These are phyloP conservation scores for Ganoderma boninense DNA, from an alignment of 1,284 basidiomycete species.

Conservation along the genomic window DNA sequence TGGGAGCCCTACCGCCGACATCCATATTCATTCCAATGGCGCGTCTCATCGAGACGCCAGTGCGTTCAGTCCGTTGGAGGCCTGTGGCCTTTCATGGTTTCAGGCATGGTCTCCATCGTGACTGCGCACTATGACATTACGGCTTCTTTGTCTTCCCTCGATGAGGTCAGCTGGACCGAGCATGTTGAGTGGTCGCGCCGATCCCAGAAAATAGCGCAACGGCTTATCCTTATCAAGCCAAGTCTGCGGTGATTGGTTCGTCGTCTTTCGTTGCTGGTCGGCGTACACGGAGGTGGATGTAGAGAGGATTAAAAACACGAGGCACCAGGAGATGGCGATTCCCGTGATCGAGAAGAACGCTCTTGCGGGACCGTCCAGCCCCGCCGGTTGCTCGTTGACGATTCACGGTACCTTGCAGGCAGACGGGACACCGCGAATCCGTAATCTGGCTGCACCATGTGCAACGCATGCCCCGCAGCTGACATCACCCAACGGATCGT, in stretches of 20 bases:
- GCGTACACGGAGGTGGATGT: constrained; percentile 12
- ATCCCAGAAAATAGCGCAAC: constrained; percentile 4
- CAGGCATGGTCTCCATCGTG: constrained; percentile 3
- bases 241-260: constrained; percentile 6
- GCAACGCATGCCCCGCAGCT: not conserved
- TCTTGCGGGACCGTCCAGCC: constrained; percentile 14
- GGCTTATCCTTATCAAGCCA: constrained; percentile 3
- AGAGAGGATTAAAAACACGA: constrained; percentile 5
- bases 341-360: constrained; percentile 6
- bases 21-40: not conserved
- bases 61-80: constrained; percentile 2
- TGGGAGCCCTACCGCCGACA: not conserved
- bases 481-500: constrained; percentile 12
- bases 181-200: constrained; percentile 8
- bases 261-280: constrained; percentile 4
- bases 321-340: not conserved
- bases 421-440: not conserved
- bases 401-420: constrained; percentile 5
- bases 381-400: constrained; percentile 2
- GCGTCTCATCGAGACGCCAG: not conserved
- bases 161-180: constrained; percentile 10
- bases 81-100: constrained; percentile 6
- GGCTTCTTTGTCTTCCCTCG: not conserved
- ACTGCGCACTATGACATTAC: not conserved
- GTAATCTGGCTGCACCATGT: not conserved